phyloP scores from a whole-genome alignment of 108 stramenopile genomes.

The Conticribra guillardii region DNA sequence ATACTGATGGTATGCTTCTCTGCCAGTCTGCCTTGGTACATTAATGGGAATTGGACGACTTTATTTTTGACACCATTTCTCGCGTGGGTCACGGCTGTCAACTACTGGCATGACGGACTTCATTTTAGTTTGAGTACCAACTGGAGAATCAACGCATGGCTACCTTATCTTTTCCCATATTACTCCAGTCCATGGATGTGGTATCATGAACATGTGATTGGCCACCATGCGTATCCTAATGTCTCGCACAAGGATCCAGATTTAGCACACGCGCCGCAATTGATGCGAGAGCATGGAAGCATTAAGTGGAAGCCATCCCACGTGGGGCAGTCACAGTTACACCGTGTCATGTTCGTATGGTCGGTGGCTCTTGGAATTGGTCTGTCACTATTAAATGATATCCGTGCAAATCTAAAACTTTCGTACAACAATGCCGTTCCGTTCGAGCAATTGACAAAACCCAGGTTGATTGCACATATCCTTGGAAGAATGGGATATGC shows the following conservation, averaged over 20 bases:
- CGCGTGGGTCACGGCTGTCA: constrained; percentile 51
- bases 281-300: constrained; percentile 60
- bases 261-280: constrained; percentile 59
- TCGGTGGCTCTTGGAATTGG: constrained; percentile 54
- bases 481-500: constrained; percentile 47
- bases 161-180: constrained; percentile 58
- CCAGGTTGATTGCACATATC: constrained; percentile 40
- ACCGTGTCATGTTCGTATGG: constrained; percentile 53
- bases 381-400: constrained; percentile 49
- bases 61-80: constrained; percentile 55
- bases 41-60: constrained; percentile 41
- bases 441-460: constrained; percentile 32
- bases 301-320: constrained; percentile 54
- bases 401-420: constrained; percentile 47
- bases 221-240: constrained; percentile 65
- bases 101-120: constrained; percentile 62
- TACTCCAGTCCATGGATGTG: constrained; percentile 59
- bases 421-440: constrained; percentile 66
- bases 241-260: constrained; percentile 61
- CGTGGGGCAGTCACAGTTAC: constrained; percentile 25
- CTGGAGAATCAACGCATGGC: constrained; percentile 59
- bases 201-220: constrained; percentile 67
- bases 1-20: constrained; percentile 41
- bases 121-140: constrained; percentile 57
- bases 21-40: constrained; percentile 35